Percentiles rank a stretch among this genome's conserved stretches.
Evolutionary conservation across 1,284 basidiomycete species (phyloP).

Genomic region (Rhodofomes roseus): DNA sequence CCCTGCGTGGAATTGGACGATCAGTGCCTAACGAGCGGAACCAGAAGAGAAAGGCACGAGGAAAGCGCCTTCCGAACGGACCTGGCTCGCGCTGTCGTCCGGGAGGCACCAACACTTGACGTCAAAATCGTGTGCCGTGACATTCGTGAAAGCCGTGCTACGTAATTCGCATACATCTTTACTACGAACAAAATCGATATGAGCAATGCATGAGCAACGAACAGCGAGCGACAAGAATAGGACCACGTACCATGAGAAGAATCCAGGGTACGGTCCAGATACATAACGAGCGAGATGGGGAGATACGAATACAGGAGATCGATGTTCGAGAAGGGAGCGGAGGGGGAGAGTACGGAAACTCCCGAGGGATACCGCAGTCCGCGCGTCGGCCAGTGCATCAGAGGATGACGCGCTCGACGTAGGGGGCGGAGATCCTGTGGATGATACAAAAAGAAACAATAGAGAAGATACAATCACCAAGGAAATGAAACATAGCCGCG

Average conservation of each 20-base stretch:
- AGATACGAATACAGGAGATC: background rate
- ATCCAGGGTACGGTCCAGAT: slow-evolving; percentile 1
- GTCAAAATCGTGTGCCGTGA: slow-evolving; percentile 5
- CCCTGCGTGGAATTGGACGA: background rate
- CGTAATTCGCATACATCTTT: slow-evolving; percentile 8
- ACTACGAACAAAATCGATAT: slow-evolving; percentile 3
- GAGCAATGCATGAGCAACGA: background rate
- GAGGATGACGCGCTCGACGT: background rate
- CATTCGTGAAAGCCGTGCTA: slow-evolving; percentile 4
- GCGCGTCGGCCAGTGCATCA: background rate
- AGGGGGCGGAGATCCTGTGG: background rate
- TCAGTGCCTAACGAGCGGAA: background rate
- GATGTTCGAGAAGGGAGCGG: background rate
- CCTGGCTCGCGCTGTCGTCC: background rate
- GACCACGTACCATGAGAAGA: slow-evolving; percentile 3
- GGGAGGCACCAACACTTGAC: background rate
- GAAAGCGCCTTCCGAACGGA: background rate
- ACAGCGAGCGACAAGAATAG: background rate
- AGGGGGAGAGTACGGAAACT: background rate
- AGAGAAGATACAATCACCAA: background rate
- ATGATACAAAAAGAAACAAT: background rate
- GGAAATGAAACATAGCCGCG: background rate
- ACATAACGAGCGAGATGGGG: background rate
- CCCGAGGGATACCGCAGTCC: background rate
- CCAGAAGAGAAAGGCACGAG: background rate